Conservation (phyloP, 176 grass and related monocot genomes). For the Thalia dealbata region DNA sequence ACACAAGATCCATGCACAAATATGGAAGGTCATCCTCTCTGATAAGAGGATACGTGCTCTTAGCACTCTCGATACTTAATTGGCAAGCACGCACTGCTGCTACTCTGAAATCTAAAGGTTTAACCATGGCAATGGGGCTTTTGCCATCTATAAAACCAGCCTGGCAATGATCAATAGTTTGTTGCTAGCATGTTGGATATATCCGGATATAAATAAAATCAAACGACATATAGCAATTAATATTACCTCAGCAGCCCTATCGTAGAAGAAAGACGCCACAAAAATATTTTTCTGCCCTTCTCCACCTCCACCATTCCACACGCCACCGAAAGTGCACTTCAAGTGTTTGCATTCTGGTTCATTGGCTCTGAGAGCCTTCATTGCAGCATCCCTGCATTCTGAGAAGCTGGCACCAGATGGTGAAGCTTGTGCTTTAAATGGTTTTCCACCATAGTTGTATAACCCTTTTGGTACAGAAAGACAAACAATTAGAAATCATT, state of each 20-base stretch:
- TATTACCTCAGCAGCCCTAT: constrained; percentile 72
- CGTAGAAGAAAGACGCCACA: constrained; percentile 95
- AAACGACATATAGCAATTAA: neutral
- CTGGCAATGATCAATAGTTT: constrained; percentile 24
- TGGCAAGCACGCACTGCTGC: constrained; percentile 72
- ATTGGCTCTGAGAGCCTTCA: constrained; percentile 62
- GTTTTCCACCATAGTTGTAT: constrained; percentile 51
- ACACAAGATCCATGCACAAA: constrained; percentile 97
- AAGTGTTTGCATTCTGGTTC: constrained; percentile 86
- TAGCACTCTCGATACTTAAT: constrained; percentile 64
- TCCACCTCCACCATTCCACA: constrained; percentile 96
- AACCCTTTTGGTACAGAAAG: constrained; percentile 22
- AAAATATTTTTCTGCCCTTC: constrained; percentile 90
- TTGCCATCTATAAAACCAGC: constrained; percentile 76
- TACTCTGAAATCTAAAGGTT: constrained; percentile 71
- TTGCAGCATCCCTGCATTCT: constrained; percentile 59
- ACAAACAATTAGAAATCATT: neutral
- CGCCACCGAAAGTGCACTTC: constrained; percentile 92
- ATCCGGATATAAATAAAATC: neutral
- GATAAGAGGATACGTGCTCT: constrained; percentile 50
- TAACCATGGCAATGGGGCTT: constrained; percentile 38
- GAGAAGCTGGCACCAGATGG: constrained; percentile 67
- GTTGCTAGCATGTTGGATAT: constrained; percentile 2
- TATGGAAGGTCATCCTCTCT: constrained; percentile 55
- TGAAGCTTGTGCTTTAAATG: constrained; percentile 58